Percentiles rank a stretch among this genome's conserved stretches.
phyloP scores from a whole-genome alignment of 208 protist genomes.

The Crithidia fasciculata region DNA sequence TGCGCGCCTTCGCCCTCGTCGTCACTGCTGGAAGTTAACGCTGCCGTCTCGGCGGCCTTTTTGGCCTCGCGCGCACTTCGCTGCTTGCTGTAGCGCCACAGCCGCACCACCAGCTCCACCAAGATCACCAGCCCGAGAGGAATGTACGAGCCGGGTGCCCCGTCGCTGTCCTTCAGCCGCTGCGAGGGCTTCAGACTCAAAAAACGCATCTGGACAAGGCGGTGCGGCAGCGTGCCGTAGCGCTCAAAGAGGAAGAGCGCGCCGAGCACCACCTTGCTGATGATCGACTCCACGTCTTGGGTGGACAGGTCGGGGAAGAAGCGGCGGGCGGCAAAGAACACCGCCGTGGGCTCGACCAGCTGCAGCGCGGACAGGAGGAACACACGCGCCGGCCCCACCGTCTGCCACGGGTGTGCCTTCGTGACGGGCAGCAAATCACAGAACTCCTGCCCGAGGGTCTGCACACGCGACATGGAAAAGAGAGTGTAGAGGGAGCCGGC shows the following conservation, averaged over 20 bases:
- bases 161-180: slow-evolving; percentile 53
- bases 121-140: slow-evolving; percentile 69
- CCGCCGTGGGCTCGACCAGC: slow-evolving; percentile 50
- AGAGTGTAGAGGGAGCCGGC: slow-evolving; percentile 73
- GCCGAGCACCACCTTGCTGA: slow-evolving; percentile 53
- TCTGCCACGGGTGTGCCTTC: slow-evolving; percentile 38
- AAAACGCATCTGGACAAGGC: slow-evolving; percentile 62
- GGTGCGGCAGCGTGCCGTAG: slow-evolving; percentile 79
- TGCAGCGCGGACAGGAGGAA: slow-evolving; percentile 66
- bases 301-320: slow-evolving; percentile 66
- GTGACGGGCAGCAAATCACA: slow-evolving; percentile 82
- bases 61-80: slow-evolving; percentile 16
- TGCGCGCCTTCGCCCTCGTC: slow-evolving; percentile 51
- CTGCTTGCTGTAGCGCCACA: slow-evolving; percentile 64
- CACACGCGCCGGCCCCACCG: slow-evolving; percentile 54
- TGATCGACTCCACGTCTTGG: slow-evolving; percentile 66
- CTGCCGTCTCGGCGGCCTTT: slow-evolving; percentile 11
- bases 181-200: slow-evolving; percentile 76
- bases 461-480: slow-evolving; percentile 61
- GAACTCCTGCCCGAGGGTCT: slow-evolving; percentile 90
- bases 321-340: slow-evolving; percentile 55
- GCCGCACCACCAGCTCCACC: slow-evolving; percentile 78
- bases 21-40: slow-evolving; percentile 41
- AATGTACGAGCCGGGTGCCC: slow-evolving; percentile 70
- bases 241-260: slow-evolving; percentile 84